A percentile compares a stretch with the other conserved stretches of the same genome.
Evolutionary conservation across 495 filamentous ascomycete genomes (phyloP).

Genomic region (Penicillium maclennaniae): DNA sequence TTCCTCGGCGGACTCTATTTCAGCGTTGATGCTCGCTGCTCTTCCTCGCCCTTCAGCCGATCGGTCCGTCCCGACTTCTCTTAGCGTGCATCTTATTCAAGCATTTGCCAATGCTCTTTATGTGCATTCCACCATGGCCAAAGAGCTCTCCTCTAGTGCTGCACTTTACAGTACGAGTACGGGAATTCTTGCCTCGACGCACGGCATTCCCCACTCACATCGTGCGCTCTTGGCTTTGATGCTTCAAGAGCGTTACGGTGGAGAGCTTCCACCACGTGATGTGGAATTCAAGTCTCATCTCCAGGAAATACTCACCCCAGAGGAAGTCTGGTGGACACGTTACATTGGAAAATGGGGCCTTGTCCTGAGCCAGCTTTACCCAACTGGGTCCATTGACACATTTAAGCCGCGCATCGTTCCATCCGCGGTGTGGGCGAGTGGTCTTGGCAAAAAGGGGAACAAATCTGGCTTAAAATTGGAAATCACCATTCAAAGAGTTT

Average conservation of each 20-base stretch:
- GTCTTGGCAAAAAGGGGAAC: constrained; percentile 25
- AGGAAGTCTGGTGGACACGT: constrained; percentile 58
- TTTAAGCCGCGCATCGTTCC: constrained; percentile 29
- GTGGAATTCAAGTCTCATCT: constrained; percentile 43
- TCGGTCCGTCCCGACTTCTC: constrained; percentile 32
- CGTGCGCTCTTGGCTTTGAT: constrained; percentile 69
- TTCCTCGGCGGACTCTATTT: constrained; percentile 33
- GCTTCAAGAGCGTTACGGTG: constrained; percentile 74
- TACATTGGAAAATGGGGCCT: constrained; percentile 49
- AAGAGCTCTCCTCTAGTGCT: constrained; percentile 55
- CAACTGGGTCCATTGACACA: constrained; percentile 25
- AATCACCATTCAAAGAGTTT: constrained; percentile 27
- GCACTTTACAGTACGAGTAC: constrained; percentile 70
- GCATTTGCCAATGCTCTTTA: constrained; percentile 52
- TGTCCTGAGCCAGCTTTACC: constrained; percentile 26
- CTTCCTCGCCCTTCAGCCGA: constrained; percentile 33
- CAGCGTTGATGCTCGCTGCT: constrained; percentile 40
- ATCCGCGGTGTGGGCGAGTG: constrained; percentile 20
- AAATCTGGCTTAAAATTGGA: constrained; percentile 25
- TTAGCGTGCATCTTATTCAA: constrained; percentile 42
- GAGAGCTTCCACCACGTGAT: constrained; percentile 55
- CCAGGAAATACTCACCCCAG: constrained; percentile 40
- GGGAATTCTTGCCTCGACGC: constrained; percentile 58
- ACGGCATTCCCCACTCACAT: constrained; percentile 69
- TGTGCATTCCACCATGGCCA: constrained; percentile 47